Base-by-base conservation (phyloP, 2,329 filamentous ascomycete genomes). In the Penicillium sp. region DNA sequence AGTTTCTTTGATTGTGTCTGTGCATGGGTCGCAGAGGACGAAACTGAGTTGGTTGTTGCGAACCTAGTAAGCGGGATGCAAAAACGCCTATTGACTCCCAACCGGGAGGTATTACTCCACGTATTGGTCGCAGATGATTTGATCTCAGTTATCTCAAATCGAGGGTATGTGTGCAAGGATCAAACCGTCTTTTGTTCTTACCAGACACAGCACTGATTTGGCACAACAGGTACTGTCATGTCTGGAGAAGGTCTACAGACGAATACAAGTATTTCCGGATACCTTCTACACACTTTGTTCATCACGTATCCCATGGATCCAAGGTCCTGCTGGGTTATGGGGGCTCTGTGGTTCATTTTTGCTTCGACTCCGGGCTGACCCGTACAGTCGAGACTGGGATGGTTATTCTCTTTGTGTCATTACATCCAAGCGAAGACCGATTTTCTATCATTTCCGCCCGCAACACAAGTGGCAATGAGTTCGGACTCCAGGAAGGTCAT, bases 181-280 rank as follows among this genome's bases (percentile, higher is more conserved):
- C 7, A n/a, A 30, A 10, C n/a, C 10, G 10, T 19, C 7, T 4
- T 18, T 4, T 41, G 6, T 5, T 19, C 3, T 22, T 22, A n/a
- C n/a, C n/a, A 46, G 10, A 45, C 29, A 19, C 9, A 29, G 25
- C 18, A 29, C 30, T 41, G 14, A 34, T 14, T 33, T 10, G 25
- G 29, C 10, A 29, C 3, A 27, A 16, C 29, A 68, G 65, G 25
- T 59, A 61, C 27, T 69, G 66, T 35, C 56, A 67, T 51, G 58
- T 63, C n/a, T 70, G 66, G 64, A 52, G 64, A 35, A 39, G 63
- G 13, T 19, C 52, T 11, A 61, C 59, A 2, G 50, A 57, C 13
- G 50, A 60, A 14, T 29, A 55, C 22, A 49, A 47, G 18, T 54
- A 38, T 9, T 62, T 70, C 34, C 66, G 65, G 22, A 22, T 70